These are phyloP conservation scores for Penicillium malachiteum DNA, from an alignment of 495 filamentous ascomycete species.

Conservation along the genomic window DNA sequence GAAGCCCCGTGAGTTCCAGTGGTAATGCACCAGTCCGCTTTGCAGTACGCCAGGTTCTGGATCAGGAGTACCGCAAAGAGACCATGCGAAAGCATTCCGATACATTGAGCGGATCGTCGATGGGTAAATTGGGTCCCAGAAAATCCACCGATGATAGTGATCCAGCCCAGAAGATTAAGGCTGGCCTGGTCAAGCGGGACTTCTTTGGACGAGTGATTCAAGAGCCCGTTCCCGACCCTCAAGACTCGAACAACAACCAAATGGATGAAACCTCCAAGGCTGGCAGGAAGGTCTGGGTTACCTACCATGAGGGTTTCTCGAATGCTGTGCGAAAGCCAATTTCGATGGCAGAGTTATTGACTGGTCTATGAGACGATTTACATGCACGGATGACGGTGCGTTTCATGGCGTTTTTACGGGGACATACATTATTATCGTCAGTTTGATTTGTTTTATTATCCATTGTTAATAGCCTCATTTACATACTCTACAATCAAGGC, in stretches of 20 bases:
- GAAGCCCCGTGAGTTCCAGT: conserved; percentile 19
- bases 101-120: conserved; percentile 43
- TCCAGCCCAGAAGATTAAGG: conserved; percentile 25
- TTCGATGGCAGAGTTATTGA: conserved; percentile 78
- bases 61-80: conserved; percentile 79
- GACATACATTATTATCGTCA: not conserved
- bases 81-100: conserved; percentile 58
- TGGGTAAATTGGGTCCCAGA: conserved; percentile 24
- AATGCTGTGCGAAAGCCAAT: conserved; percentile 95
- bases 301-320: conserved; percentile 91
- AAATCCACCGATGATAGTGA: conserved; percentile 40
- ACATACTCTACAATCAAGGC: not conserved
- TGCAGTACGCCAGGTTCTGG: conserved; percentile 87
- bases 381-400: not conserved
- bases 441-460: not conserved
- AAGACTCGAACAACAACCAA: conserved; percentile 14
- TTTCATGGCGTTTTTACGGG: not conserved
- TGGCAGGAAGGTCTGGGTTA: conserved; percentile 79
- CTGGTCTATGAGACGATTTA: conserved; percentile 30
- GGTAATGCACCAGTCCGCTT: conserved; percentile 71
- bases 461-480: not conserved
- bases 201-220: conserved; percentile 82
- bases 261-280: conserved; percentile 35
- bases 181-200: conserved; percentile 66
- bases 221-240: conserved; percentile 36